phyloP scores from a whole-genome alignment of 106 monocot genomes.

The Iris macrosiphon region DNA sequence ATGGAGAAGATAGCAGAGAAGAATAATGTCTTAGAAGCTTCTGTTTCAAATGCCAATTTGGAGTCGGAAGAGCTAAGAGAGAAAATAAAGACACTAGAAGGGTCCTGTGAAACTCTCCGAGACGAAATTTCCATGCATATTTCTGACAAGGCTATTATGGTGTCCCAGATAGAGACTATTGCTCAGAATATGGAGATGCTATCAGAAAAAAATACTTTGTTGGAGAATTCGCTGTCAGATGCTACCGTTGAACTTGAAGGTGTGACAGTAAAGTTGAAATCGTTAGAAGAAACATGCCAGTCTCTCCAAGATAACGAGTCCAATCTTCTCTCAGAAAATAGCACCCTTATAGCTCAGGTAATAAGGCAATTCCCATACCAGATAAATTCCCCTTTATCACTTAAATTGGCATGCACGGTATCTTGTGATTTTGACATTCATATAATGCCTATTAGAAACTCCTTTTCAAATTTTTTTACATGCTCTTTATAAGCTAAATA shows the following conservation, averaged over 20 bases:
- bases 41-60: constrained; percentile 21
- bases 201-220: neutral
- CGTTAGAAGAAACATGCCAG: constrained; percentile 30
- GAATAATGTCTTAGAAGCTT: constrained; percentile 21
- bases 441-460: too few species aligned
- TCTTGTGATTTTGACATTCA: neutral
- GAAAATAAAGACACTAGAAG: constrained; percentile 19
- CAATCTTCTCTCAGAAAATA: neutral
- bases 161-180: constrained; percentile 21
- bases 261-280: constrained; percentile 16
- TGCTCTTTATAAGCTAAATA: neutral
- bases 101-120: constrained; percentile 13
- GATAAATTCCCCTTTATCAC: neutral
- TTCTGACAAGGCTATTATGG: constrained; percentile 21
- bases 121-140: constrained; percentile 25
- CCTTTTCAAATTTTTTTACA: too few species aligned
- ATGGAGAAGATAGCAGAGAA: constrained; percentile 27
- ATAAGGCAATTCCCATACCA: neutral
- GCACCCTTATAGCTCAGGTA: neutral
- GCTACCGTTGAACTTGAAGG: neutral
- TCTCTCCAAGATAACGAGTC: constrained; percentile 17
- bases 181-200: neutral
- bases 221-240: neutral
- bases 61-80: constrained; percentile 17
- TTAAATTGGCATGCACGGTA: too few species aligned